A percentile compares a stretch with the other conserved stretches of the same genome.
phyloP scores from a whole-genome alignment of 108 stramenopile species.

The Poteriospumella lacustris region DNA sequence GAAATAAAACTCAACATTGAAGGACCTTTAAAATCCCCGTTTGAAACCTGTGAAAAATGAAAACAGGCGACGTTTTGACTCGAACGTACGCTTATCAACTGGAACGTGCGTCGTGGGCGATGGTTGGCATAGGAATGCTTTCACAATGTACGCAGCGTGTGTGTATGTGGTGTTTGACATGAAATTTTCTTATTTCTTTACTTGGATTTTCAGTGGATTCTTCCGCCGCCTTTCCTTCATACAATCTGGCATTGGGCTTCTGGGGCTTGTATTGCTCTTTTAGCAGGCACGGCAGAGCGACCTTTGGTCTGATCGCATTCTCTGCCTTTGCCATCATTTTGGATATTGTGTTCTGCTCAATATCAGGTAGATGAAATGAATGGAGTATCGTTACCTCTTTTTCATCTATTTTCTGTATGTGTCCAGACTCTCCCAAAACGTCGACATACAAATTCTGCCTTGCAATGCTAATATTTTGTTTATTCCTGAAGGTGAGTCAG shows the following conservation, averaged over 20 bases:
- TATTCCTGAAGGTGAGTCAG: background rate
- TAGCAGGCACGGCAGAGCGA: background rate
- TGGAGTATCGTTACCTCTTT: background rate
- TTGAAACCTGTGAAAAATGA: no score
- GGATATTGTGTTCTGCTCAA: background rate
- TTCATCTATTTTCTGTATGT: background rate
- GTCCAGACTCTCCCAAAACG: background rate
- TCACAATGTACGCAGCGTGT: background rate
- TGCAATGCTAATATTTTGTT: background rate
- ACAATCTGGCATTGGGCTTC: conserved; percentile 4
- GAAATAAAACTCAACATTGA: no score
- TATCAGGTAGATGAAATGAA: background rate
- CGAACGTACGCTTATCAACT: background rate
- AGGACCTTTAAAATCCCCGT: no score
- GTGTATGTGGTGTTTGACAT: background rate
- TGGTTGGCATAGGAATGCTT: conserved; percentile 1
- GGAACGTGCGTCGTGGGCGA: background rate
- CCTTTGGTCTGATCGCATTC: background rate
- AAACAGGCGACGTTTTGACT: no score
- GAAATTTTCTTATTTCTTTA: background rate
- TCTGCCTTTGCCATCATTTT: background rate
- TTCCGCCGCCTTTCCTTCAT: conserved; percentile 1
- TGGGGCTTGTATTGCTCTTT: conserved; percentile 11
- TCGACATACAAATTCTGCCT: background rate
- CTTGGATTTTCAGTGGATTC: background rate